These are phyloP conservation scores for Pyrenula aspistea DNA, from an alignment of 495 filamentous ascomycete species.

Conservation along the genomic window DNA sequence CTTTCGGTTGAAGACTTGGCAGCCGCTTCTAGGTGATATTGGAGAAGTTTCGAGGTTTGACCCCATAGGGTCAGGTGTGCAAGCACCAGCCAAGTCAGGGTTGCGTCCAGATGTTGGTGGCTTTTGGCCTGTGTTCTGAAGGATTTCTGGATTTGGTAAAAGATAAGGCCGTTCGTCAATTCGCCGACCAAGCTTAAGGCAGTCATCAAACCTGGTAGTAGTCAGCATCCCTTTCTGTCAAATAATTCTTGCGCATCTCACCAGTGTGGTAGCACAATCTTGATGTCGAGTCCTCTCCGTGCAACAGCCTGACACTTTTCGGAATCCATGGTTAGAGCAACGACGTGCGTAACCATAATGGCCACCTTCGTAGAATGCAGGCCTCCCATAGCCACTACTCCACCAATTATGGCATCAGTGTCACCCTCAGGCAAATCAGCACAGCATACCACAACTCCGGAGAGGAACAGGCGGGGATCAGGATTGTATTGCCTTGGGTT, in stretches of 20 bases:
- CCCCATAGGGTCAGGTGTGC: constrained; percentile 46
- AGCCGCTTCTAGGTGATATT: constrained; percentile 18
- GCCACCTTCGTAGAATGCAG: constrained; percentile 58
- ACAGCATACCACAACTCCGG: constrained; percentile 63
- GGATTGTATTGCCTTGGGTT: constrained; percentile 78
- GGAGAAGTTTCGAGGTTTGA: constrained; percentile 27
- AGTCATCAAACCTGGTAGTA: constrained; percentile 76
- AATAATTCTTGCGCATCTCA: constrained; percentile 19
- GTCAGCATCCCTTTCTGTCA: constrained; percentile 10
- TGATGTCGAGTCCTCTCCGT: constrained; percentile 52
- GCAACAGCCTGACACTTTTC: constrained; percentile 55
- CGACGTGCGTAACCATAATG: constrained; percentile 73
- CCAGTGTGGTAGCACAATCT: constrained; percentile 95
- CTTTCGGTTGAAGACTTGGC: constrained; percentile 41
- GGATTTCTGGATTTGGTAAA: constrained; percentile 75
- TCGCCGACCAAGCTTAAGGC: constrained; percentile 74
- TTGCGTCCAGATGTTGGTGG: constrained; percentile 40
- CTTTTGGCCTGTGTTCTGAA: constrained; percentile 40
- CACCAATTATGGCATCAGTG: constrained; percentile 84
- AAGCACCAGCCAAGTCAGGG: constrained; percentile 61
- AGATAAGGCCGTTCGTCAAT: constrained; percentile 82
- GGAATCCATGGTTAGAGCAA: constrained; percentile 65
- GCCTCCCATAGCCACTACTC: constrained; percentile 81
- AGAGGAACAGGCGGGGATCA: constrained; percentile 83
- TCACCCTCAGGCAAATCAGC: constrained; percentile 78